Evolutionary conservation across 352 stramenopile genomes (phyloP).

Genomic region (Pythium sp.): DNA sequence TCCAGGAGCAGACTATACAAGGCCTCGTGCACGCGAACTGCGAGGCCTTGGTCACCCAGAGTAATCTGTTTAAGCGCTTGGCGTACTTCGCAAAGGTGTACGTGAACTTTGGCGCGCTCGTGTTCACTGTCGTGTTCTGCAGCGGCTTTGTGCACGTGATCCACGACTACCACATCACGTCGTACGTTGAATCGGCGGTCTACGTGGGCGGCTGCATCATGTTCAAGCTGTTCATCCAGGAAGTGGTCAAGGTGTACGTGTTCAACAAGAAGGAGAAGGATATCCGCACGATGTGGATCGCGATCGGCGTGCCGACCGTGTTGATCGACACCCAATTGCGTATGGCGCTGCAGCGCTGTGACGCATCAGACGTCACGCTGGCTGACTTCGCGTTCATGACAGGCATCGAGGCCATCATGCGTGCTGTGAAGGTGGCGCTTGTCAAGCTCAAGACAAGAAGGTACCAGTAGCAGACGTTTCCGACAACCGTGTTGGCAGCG

Average conservation of each 20-base stretch:
- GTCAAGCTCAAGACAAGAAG: slow-evolving; percentile 11
- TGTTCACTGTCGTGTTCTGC: background rate
- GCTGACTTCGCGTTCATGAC: slow-evolving; percentile 22
- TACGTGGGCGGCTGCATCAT: background rate
- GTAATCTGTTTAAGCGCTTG: background rate
- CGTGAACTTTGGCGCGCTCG: background rate
- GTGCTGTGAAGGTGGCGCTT: slow-evolving; percentile 20
- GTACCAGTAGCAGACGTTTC: background rate
- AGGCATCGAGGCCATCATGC: slow-evolving; percentile 21
- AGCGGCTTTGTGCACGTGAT: slow-evolving; percentile 1
- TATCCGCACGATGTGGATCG: slow-evolving; percentile 21
- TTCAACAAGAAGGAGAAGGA: slow-evolving; percentile 16
- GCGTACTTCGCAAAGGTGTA: slow-evolving; percentile 6
- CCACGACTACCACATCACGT: background rate
- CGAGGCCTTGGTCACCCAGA: background rate
- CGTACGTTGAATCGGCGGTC: background rate
- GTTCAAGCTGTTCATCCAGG: slow-evolving; percentile 23
- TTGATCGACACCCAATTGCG: slow-evolving; percentile 29
- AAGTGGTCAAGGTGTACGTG: slow-evolving; percentile 21
- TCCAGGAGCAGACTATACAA: background rate
- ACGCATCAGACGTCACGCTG: slow-evolving; percentile 15
- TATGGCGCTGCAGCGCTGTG: slow-evolving; percentile 14
- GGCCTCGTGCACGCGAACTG: background rate
- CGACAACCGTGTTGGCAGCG: background rate
- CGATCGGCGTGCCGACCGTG: slow-evolving; percentile 23